Conservation (phyloP, 2,329 filamentous ascomycete genomes). For the Talaromyces rugulosus region DNA sequence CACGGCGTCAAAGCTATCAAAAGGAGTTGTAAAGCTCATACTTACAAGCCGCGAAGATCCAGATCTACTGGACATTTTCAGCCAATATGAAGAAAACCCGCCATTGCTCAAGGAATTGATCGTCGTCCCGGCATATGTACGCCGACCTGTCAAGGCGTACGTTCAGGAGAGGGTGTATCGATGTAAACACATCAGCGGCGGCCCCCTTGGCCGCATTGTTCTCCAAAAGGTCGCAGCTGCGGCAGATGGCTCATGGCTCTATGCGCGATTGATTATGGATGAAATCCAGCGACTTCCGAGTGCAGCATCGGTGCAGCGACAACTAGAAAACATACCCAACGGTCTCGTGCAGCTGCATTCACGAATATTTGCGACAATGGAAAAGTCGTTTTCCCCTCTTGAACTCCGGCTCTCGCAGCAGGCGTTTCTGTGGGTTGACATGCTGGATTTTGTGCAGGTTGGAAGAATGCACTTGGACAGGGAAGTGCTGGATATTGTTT, state of each 20-base stretch:
- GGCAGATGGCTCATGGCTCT: conserved; percentile 5
- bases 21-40: conserved; percentile 1
- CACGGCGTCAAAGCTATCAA: background rate
- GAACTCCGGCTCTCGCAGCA: conserved; percentile 3
- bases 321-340: background rate
- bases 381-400: conserved; percentile 1
- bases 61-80: background rate
- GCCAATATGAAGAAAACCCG: background rate
- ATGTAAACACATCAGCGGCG: background rate
- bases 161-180: background rate
- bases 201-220: background rate
- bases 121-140: background rate
- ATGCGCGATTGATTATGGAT: conserved; percentile 8
- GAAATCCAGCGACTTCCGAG: conserved; percentile 7
- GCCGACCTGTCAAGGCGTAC: background rate
- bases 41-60: conserved; percentile 4
- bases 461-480: background rate
- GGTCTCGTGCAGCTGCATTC: background rate
- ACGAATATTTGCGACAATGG: conserved; percentile 3
- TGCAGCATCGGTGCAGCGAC: background rate
- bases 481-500: conserved; percentile 1
- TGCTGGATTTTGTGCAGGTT: background rate
- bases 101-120: background rate
- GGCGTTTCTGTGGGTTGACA: conserved; percentile 7
- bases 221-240: background rate